These are phyloP conservation scores for Thinopyrum elongatum DNA, from an alignment of 176 grass and related monocot genomes.

Conservation along the genomic window DNA sequence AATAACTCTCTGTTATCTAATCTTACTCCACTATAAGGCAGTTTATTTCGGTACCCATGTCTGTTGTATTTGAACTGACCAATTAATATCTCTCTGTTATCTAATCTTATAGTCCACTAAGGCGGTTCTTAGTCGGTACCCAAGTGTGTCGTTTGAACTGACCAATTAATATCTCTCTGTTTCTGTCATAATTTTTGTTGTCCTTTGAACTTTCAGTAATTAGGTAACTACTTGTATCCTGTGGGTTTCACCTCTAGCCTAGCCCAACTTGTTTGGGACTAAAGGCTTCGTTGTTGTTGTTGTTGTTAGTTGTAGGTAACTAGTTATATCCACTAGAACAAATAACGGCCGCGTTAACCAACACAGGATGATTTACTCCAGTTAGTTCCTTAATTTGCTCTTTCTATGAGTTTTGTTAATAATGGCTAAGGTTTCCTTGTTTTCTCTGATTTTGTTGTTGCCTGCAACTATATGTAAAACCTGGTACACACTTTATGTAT, in stretches of 20 bases:
- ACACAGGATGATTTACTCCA: not conserved
- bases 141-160: not conserved
- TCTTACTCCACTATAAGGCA: not conserved
- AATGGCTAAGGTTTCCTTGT: not conserved
- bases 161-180: not conserved
- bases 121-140: not conserved
- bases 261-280: too few species aligned
- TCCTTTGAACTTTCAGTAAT: not conserved
- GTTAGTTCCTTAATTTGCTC: conserved; percentile 17
- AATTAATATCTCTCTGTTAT: not conserved
- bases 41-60: not conserved
- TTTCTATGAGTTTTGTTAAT: not conserved
- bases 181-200: not conserved
- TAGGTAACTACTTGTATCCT: not conserved
- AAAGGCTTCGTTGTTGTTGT: too few species aligned
- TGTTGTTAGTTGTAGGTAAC: too few species aligned
- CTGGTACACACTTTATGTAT: not conserved
- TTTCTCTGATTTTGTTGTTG: not conserved
- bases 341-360: not conserved
- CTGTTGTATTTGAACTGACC: not conserved
- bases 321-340: not conserved
- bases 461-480: not conserved
- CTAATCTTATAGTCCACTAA: not conserved
- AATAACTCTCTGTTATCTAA: not conserved
- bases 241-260: too few species aligned